phyloP scores from a whole-genome alignment of 306 rosid species.

The cucumber (Cucumis sativus) region Cucumber_9930_V3 NC_026655.2:3510501-3511000 shows the following conservation, averaged over 20 bases:
- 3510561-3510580: slow-evolving; percentile 19
- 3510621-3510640: slow-evolving; percentile 4
- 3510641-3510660: not conserved
- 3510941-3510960: slow-evolving; percentile 84
- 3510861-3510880: slow-evolving; percentile 7
- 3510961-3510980: slow-evolving; percentile 6
- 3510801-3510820: slow-evolving; percentile 18
- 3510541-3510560: slow-evolving; percentile 93
- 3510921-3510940: slow-evolving; percentile 38
- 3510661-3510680: slow-evolving; percentile 77
- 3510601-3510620: not conserved
- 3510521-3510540: slow-evolving; percentile 92
- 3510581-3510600: not conserved
- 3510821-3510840: not conserved
- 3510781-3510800: slow-evolving; percentile 26
- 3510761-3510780: slow-evolving; percentile 20
- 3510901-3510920: slow-evolving; percentile 27
- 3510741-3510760: slow-evolving; percentile 57
- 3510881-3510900: slow-evolving; percentile 55
- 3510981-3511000: not conserved
- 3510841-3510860: slow-evolving; percentile 8
- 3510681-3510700: slow-evolving; percentile 69
- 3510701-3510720: slow-evolving; percentile 37
- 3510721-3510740: slow-evolving; percentile 47
- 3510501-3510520: slow-evolving; percentile 95